Evolutionary conservation across 139 green algal genomes (phyloP).

Genomic region (Chlorella sp.): DNA sequence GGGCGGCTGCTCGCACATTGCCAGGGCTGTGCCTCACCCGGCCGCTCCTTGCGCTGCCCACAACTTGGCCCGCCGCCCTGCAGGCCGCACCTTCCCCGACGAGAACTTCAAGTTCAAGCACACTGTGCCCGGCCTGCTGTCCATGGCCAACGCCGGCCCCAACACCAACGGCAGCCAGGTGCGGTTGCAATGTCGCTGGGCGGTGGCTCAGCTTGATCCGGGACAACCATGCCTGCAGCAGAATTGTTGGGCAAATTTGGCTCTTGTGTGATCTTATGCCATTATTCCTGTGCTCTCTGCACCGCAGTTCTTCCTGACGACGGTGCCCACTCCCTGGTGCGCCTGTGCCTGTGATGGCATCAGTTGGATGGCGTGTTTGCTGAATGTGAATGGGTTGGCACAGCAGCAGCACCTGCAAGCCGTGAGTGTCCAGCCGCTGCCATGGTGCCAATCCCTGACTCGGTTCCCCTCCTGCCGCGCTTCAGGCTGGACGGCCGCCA

Average conservation of each 20-base stretch:
- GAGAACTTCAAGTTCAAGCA: constrained; percentile 54
- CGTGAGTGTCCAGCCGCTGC: too few species aligned
- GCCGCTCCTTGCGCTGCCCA: too few species aligned
- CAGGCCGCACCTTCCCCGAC: constrained; percentile 13
- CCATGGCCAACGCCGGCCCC: constrained; percentile 92
- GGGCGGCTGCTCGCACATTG: background rate
- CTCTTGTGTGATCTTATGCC: too few species aligned
- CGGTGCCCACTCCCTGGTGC: constrained; percentile 77
- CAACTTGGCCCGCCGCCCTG: background rate
- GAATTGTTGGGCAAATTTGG: too few species aligned
- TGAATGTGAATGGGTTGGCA: too few species aligned
- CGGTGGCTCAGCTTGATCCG: too few species aligned
- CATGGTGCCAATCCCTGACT: background rate
- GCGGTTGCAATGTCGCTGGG: too few species aligned
- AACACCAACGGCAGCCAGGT: constrained; percentile 77
- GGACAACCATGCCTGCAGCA: too few species aligned
- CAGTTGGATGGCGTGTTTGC: too few species aligned
- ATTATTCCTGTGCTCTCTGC: too few species aligned
- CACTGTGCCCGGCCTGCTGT: constrained; percentile 79
- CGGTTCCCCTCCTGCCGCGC: background rate
- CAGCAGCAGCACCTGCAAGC: too few species aligned
- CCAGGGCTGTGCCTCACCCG: background rate
- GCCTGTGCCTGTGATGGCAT: too few species aligned
- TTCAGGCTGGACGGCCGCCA: constrained; percentile 71
- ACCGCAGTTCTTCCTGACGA: constrained; percentile 91